Conservation (phyloP, 805 yeast species). For the Peterozyma xylosa region DNA sequence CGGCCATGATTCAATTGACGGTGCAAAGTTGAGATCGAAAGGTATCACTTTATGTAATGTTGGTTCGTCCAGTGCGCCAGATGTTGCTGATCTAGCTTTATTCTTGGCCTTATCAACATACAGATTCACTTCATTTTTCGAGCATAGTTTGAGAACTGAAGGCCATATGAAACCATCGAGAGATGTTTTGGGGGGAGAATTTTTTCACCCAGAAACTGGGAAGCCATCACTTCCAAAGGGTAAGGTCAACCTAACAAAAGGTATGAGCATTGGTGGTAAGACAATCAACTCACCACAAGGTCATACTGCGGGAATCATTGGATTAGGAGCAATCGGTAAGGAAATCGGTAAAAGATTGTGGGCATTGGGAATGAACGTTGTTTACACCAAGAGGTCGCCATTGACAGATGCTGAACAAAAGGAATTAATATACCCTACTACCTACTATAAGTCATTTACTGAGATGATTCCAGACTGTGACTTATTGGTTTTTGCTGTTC, state of each 20-base stretch:
- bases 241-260: slow-evolving; percentile 26
- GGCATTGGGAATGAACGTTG: slow-evolving; percentile 51
- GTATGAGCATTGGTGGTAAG: slow-evolving; percentile 30
- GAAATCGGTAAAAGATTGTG: slow-evolving; percentile 41
- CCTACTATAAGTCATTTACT: slow-evolving; percentile 26
- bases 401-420: slow-evolving; percentile 17
- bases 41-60: slow-evolving; percentile 42
- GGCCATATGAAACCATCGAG: slow-evolving; percentile 37
- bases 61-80: slow-evolving; percentile 24
- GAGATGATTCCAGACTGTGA: slow-evolving; percentile 33
- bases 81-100: slow-evolving; percentile 59
- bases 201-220: slow-evolving; percentile 28
- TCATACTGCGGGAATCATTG: slow-evolving; percentile 46
- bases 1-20: slow-evolving; percentile 47
- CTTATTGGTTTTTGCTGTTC: slow-evolving; percentile 48
- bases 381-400: slow-evolving; percentile 42
- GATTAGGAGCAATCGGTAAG: slow-evolving; percentile 57
- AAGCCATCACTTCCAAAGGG: slow-evolving; percentile 20
- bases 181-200: slow-evolving; percentile 17
- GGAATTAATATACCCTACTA: slow-evolving; percentile 25
- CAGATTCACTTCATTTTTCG: slow-evolving; percentile 41
- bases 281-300: slow-evolving; percentile 37
- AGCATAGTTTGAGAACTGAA: slow-evolving; percentile 24
- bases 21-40: slow-evolving; percentile 26
- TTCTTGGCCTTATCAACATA: slow-evolving; percentile 42